Conservation (phyloP, 164 flowering plant species). For the Magnolia changhungtana region DNA sequence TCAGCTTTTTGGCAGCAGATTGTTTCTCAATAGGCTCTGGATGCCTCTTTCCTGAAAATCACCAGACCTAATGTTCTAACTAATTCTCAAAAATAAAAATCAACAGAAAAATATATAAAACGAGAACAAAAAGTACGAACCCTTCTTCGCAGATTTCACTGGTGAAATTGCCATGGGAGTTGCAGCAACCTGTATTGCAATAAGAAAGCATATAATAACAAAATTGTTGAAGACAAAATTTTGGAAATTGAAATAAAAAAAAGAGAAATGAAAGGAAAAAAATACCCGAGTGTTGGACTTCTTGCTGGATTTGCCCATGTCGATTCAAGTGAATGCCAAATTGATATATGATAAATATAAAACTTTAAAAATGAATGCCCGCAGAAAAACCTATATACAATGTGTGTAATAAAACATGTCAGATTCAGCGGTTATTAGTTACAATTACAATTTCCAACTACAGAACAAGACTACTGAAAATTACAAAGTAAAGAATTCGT, state of each 20-base stretch:
- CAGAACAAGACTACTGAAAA: no score
- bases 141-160: slow-evolving; percentile 9
- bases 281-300: neutral
- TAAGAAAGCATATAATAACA: neutral
- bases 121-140: neutral
- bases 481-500: no score
- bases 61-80: neutral
- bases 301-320: neutral
- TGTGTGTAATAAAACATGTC: neutral
- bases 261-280: no score
- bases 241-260: neutral
- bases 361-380: neutral
- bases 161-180: slow-evolving; percentile 14
- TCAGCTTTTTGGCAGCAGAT: slow-evolving; percentile 53
- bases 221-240: neutral
- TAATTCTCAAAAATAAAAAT: neutral
- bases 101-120: neutral
- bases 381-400: neutral
- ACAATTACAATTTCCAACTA: no score
- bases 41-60: slow-evolving; percentile 45
- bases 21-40: slow-evolving; percentile 46
- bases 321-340: neutral
- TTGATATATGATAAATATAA: neutral
- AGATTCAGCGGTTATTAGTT: neutral
- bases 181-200: slow-evolving; percentile 12